phyloP scores from a whole-genome alignment of 2,329 filamentous ascomycete species.

The Fusarium floridanum region DNA sequence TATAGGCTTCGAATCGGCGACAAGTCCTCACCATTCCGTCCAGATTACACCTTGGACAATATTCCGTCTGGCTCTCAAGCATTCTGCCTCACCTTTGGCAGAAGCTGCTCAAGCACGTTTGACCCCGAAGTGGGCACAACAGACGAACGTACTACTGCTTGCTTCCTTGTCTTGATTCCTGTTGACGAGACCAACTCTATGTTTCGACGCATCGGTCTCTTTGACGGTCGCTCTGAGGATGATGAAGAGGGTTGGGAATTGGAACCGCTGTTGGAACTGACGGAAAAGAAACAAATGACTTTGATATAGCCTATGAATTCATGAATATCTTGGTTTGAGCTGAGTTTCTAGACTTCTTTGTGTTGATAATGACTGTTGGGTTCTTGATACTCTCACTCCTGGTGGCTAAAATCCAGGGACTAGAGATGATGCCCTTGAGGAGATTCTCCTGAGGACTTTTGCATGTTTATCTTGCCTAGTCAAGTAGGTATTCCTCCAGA shows the following conservation, averaged over 20 bases:
- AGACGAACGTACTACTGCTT: background rate
- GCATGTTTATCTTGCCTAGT: background rate
- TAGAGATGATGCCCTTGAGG: no score
- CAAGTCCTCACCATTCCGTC: background rate
- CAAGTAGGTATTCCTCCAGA: conserved; percentile 17
- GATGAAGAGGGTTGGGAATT: background rate
- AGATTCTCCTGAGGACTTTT: no score
- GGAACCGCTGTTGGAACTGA: background rate
- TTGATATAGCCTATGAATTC: background rate
- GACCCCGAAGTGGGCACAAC: background rate
- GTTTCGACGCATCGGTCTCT: background rate
- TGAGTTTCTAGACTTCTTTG: background rate
- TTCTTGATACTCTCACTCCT: no score
- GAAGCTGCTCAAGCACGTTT: background rate
- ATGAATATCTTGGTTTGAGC: background rate
- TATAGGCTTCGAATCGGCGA: background rate
- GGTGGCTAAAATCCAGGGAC: no score
- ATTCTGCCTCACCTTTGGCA: conserved; percentile 2
- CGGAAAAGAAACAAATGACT: background rate
- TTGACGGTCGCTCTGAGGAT: background rate
- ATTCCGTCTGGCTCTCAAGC: background rate
- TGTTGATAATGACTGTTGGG: background rate
- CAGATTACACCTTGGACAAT: background rate
- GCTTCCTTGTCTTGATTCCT: background rate
- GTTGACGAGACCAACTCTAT: background rate